Percentiles rank a stretch among this genome's conserved stretches.
These are phyloP conservation scores for Aureobasidium leucospermi DNA, from an alignment of 2,329 filamentous ascomycete genomes.

Conservation along the genomic window DNA sequence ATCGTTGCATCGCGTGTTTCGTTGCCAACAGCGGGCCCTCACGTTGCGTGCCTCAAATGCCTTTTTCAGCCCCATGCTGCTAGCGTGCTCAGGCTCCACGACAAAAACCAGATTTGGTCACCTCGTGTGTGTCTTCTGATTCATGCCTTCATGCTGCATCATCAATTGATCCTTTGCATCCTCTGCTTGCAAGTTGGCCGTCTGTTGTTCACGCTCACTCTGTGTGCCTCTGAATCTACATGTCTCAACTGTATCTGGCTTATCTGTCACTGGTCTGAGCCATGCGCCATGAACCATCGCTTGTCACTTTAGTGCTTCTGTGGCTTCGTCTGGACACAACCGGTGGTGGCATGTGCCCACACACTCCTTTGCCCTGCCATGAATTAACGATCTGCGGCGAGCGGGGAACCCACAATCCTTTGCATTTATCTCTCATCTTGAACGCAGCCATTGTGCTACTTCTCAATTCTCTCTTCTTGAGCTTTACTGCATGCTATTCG, in stretches of 20 bases:
- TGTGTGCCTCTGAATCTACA: background rate
- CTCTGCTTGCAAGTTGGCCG: background rate
- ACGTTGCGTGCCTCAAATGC: background rate
- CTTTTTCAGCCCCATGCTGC: background rate
- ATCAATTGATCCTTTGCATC: background rate
- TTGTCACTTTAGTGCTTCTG: conserved; percentile 4
- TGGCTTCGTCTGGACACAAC: conserved; percentile 10
- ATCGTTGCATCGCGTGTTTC: conserved; percentile 16
- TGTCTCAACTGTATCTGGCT: background rate
- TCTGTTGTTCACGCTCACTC: background rate
- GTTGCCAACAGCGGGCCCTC: background rate
- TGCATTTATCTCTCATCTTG: background rate
- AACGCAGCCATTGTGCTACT: background rate
- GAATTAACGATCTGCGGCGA: background rate
- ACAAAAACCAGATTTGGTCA: conserved; percentile 1
- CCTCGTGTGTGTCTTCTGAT: background rate
- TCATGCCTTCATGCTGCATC: background rate
- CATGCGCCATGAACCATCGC: conserved; percentile 2
- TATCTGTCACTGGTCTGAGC: background rate
- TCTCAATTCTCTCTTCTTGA: background rate
- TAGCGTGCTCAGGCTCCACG: background rate
- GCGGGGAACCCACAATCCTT: background rate
- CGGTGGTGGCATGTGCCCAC: background rate
- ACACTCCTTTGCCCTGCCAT: background rate
- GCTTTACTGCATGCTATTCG: background rate